A percentile compares a stretch with the other conserved stretches of the same genome.
Conservation (phyloP, 441 rosid species). For the Isatis lusitanica region DNA sequence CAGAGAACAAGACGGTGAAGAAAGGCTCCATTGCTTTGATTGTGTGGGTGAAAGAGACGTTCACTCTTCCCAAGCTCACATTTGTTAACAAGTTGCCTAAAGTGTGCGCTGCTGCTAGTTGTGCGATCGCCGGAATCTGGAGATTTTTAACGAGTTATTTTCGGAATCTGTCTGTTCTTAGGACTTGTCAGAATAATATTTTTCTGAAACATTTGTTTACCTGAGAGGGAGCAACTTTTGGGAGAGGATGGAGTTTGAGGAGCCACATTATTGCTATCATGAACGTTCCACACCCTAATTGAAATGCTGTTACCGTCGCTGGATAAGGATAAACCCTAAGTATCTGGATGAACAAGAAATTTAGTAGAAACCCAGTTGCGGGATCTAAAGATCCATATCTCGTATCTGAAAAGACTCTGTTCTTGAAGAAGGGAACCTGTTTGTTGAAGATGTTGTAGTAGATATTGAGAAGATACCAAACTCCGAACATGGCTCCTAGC, state of each 20-base stretch:
- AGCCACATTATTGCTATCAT: slow-evolving; percentile 56
- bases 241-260: slow-evolving; percentile 48
- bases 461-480: slow-evolving; percentile 67
- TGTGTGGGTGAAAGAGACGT: slow-evolving; percentile 73
- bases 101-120: slow-evolving; percentile 62
- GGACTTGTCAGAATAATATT: background rate
- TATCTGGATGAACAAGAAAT: slow-evolving; percentile 38
- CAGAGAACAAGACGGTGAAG: slow-evolving; percentile 60
- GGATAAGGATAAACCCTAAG: slow-evolving; percentile 62
- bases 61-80: slow-evolving; percentile 56
- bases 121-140: slow-evolving; percentile 55
- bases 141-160: background rate
- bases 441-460: slow-evolving; percentile 75
- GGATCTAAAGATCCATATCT: background rate
- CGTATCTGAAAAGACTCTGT: background rate
- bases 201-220: slow-evolving; percentile 32
- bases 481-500: slow-evolving; percentile 56
- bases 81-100: slow-evolving; percentile 69
- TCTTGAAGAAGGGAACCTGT: slow-evolving; percentile 41
- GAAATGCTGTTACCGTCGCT: slow-evolving; percentile 63
- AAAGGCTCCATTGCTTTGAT: slow-evolving; percentile 77
- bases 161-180: background rate
- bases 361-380: background rate
- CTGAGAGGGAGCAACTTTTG: slow-evolving; percentile 56
- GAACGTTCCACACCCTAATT: slow-evolving; percentile 59